Percentiles rank a stretch among this genome's conserved stretches.
Evolutionary conservation across 306 rosid species (phyloP).

Genomic region (Citrullus mucosospermus): DNA sequence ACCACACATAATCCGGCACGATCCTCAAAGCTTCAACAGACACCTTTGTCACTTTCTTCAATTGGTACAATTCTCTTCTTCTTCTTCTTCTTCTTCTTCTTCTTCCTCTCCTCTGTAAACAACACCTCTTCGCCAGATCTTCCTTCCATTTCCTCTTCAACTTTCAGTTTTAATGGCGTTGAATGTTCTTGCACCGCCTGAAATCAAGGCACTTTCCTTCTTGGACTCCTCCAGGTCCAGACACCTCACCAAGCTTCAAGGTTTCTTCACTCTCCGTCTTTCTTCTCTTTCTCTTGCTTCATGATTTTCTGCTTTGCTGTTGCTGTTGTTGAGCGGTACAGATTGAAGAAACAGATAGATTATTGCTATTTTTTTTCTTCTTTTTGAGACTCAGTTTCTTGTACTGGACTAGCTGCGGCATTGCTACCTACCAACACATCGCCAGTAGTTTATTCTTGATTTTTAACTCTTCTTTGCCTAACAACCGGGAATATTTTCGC

Average conservation of each 20-base stretch:
- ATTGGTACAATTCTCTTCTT: not conserved
- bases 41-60: not conserved
- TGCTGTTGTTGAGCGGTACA: not conserved
- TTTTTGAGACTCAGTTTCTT: not conserved
- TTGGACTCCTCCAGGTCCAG: slow-evolving; percentile 46
- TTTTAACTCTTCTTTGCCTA: not conserved
- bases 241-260: slow-evolving; percentile 46
- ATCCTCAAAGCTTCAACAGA: not conserved
- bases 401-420: not conserved
- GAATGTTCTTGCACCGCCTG: slow-evolving; percentile 59
- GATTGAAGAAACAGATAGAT: not conserved
- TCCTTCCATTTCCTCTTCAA: not conserved
- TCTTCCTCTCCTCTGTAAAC: not conserved
- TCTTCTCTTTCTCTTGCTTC: not conserved
- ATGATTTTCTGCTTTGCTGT: not conserved
- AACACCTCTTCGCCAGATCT: not conserved
- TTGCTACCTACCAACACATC: not conserved
- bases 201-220: slow-evolving; percentile 61
- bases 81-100: not conserved
- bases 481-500: not conserved
- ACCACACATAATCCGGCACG: slow-evolving; percentile 2
- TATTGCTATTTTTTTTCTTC: not conserved
- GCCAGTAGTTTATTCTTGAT: not conserved
- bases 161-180: slow-evolving; percentile 42
- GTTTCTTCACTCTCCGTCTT: slow-evolving; percentile 13